Percentiles rank a stretch among this genome's conserved stretches.
These are phyloP conservation scores for Brassica balearica DNA, from an alignment of 441 rosid genomes.

Conservation along the genomic window DNA sequence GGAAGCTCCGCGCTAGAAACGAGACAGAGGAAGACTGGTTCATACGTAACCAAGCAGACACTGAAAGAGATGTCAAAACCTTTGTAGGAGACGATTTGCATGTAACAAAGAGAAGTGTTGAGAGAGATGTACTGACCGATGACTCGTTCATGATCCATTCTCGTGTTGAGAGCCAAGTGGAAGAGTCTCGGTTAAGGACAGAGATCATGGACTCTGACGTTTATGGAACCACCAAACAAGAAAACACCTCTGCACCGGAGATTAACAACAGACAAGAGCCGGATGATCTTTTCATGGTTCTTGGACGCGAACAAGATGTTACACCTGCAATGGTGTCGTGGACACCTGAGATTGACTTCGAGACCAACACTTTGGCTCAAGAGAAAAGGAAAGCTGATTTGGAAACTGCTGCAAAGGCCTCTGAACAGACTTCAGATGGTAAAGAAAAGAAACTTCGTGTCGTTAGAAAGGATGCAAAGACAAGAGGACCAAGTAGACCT, in stretches of 20 bases:
- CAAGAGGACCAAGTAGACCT: constrained; percentile 59
- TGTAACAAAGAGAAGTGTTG: constrained; percentile 42
- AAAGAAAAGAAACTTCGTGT: constrained; percentile 49
- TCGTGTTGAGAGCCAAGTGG: constrained; percentile 58
- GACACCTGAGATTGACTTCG: constrained; percentile 83
- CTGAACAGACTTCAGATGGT: constrained; percentile 46
- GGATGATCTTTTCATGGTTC: constrained; percentile 93
- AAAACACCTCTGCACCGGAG: constrained; percentile 49
- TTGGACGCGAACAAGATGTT: constrained; percentile 65
- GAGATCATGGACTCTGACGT: constrained; percentile 75
- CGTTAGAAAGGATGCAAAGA: constrained; percentile 57
- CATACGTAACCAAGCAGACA: constrained; percentile 49
- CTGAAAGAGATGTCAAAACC: constrained; percentile 46
- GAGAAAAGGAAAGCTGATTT: constrained; percentile 48
- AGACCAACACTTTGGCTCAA: constrained; percentile 50
- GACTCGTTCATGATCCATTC: constrained; percentile 90
- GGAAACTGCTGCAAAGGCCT: constrained; percentile 44
- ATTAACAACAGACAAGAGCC: constrained; percentile 60
- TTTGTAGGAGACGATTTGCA: constrained; percentile 50
- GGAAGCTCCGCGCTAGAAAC: constrained; percentile 55
- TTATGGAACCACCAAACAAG: constrained; percentile 51
- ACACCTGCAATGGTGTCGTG: constrained; percentile 57
- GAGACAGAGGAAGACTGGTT: constrained; percentile 80
- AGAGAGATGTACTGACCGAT: constrained; percentile 62
- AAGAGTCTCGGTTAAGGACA: constrained; percentile 55